Evolutionary conservation across 257 asterid genomes (phyloP).

Genomic region (Oldenlandia corymbosa): DNA sequence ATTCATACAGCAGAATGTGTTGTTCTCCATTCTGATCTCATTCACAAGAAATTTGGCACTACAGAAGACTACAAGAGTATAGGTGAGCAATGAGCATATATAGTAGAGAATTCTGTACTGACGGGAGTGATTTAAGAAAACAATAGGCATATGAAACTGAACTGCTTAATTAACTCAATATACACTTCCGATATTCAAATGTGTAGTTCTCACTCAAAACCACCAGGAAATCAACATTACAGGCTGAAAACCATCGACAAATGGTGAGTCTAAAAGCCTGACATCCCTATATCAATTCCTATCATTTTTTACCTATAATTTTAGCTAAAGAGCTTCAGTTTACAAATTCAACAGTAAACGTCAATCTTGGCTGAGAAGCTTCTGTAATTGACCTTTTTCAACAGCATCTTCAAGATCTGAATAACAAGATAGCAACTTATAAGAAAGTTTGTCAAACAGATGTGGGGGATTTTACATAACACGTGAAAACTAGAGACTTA

Average conservation of each 20-base stretch:
- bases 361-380: constrained; percentile 33
- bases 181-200: background rate
- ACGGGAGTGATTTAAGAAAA: background rate
- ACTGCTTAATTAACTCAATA: background rate
- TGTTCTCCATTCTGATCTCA: background rate
- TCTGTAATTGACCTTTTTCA: constrained; percentile 28
- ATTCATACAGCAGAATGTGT: background rate
- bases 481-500: constrained; percentile 20
- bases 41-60: background rate
- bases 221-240: background rate
- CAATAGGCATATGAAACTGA: background rate
- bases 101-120: too few species aligned
- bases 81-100: too few species aligned
- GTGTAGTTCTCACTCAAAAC: too few species aligned
- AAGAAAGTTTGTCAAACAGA: constrained; percentile 1
- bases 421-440: constrained; percentile 3
- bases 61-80: too few species aligned
- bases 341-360: background rate
- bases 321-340: background rate
- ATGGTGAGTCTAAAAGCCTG: background rate
- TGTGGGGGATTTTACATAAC: background rate
- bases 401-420: constrained; percentile 41
- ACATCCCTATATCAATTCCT: background rate
- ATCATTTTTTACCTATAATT: background rate
- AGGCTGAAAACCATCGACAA: constrained; percentile 1